Base-by-base conservation (phyloP, 768 basidiomycete genomes). In the Russula emetica region DNA sequence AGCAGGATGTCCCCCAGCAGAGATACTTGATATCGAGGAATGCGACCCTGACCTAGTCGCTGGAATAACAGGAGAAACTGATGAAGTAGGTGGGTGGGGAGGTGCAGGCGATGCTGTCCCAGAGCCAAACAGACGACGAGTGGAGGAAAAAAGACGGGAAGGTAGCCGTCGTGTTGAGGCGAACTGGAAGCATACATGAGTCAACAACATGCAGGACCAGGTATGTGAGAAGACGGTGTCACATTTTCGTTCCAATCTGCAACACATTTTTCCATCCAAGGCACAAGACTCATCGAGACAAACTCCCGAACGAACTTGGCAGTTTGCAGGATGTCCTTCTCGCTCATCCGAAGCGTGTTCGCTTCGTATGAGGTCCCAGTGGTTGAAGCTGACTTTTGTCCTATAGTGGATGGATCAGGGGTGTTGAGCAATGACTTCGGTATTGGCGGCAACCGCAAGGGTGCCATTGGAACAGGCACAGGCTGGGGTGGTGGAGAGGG, bases 211-310 rank as follows among this genome's bases (percentile, higher is more conserved):
- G 56, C 16, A 62, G 32, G 32, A 42, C 24, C 30, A 40, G 22
- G 55, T 34, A 57, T 7, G 10, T 20, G 58, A 67, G 40, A 50
- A 55, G 61, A 8, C 44, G 58, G 54, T 72, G 77, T 53, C 70
- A 90, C 88, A 62, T 79, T 79, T 77, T 98, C 95, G 72, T 97
- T 98, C 92, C 94, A 96, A 67, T 96, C 92, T 52, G 92, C 69
- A 6, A 95, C 90, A 73, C 87, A 88, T 70, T 88, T 92, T 76
- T 98, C 96, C 92, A 98, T 95, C 92, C 92, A 98, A 1, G 95
- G 95, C 3, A 98, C 74, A 51, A 98, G 75, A 71, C 90, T 94
- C 85, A 90, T 92, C 13, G 87, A 85, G 4, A 92, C 80, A 69
- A 98, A 88, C 73, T 97, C 95, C 51, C 94, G 83, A 11, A 92